Evolutionary conservation across 2,329 filamentous ascomycete genomes (phyloP).

Genomic region (Clonostachys rosea): DNA sequence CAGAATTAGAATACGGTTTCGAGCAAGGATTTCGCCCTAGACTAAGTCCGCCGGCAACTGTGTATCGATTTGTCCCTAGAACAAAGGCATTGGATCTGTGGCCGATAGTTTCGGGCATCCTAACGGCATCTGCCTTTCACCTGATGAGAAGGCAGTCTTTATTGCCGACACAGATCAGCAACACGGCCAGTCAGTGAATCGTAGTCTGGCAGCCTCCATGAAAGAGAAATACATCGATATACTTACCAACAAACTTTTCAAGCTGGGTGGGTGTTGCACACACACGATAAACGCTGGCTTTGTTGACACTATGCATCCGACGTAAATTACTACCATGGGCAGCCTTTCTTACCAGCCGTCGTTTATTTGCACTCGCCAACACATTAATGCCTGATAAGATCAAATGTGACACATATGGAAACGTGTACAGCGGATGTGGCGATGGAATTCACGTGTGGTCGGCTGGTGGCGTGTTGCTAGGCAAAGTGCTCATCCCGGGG

Average conservation of each 20-base stretch:
- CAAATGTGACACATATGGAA: conserved; percentile 37
- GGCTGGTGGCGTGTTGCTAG: conserved; percentile 35
- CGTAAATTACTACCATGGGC: conserved; percentile 9
- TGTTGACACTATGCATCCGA: conserved; percentile 25
- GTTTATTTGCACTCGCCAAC: conserved; percentile 45
- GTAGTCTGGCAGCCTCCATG: background rate
- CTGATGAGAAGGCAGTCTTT: conserved; percentile 36
- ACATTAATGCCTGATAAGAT: conserved; percentile 39
- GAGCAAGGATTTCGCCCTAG: conserved; percentile 38
- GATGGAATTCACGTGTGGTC: conserved; percentile 46
- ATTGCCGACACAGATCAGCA: conserved; percentile 34
- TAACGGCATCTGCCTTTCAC: conserved; percentile 39
- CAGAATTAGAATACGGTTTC: conserved; percentile 41
- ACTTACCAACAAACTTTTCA: background rate
- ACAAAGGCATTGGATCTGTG: conserved; percentile 32
- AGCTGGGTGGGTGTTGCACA: conserved; percentile 1
- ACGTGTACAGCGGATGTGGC: conserved; percentile 42
- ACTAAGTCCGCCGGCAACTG: conserved; percentile 36
- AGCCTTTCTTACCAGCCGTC: conserved; percentile 37
- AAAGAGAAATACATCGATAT: background rate
- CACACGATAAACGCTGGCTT: conserved; percentile 14
- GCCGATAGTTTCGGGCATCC: conserved; percentile 41
- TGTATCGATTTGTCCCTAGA: conserved; percentile 38
- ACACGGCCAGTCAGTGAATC: background rate
- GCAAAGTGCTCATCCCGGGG: conserved; percentile 34